A percentile compares a stretch with the other conserved stretches of the same genome.
These are phyloP conservation scores for Stephania japonica DNA, from an alignment of 164 flowering plant genomes.

Conservation along the genomic window DNA sequence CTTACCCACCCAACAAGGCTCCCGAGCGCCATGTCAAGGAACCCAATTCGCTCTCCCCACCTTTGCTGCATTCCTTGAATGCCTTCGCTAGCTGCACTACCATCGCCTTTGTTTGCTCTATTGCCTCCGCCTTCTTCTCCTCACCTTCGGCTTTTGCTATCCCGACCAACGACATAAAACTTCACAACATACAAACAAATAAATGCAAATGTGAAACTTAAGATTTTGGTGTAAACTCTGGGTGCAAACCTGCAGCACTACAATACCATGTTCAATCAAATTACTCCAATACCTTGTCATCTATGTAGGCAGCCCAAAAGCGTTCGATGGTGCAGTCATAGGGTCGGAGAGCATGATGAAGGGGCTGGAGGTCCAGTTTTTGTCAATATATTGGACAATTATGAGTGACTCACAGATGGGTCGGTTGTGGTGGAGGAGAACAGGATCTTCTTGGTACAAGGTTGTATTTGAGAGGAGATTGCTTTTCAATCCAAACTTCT, in stretches of 20 bases:
- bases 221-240: no score
- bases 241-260: neutral
- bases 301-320: constrained; percentile 66
- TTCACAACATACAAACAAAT: neutral
- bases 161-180: constrained; percentile 4
- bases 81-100: constrained; percentile 13
- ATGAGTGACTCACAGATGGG: constrained; percentile 57
- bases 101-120: neutral
- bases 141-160: neutral
- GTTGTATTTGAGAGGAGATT: constrained; percentile 60
- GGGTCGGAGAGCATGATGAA: constrained; percentile 56
- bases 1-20: constrained; percentile 11
- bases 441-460: constrained; percentile 41
- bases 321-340: constrained; percentile 61
- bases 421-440: constrained; percentile 36
- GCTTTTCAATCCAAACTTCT: constrained; percentile 32
- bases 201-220: no score
- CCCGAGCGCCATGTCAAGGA: constrained; percentile 15
- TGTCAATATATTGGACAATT: constrained; percentile 69
- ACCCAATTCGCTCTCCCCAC: constrained; percentile 15
- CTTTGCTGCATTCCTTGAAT: constrained; percentile 15
- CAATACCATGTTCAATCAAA: neutral
- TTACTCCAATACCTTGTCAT: constrained; percentile 42
- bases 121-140: constrained; percentile 2
- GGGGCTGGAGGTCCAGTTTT: constrained; percentile 45